A percentile compares a stretch with the other conserved stretches of the same genome.
These are phyloP conservation scores for Leptographium lundbergii DNA, from an alignment of 2,329 filamentous ascomycete species.

Conservation along the genomic window DNA sequence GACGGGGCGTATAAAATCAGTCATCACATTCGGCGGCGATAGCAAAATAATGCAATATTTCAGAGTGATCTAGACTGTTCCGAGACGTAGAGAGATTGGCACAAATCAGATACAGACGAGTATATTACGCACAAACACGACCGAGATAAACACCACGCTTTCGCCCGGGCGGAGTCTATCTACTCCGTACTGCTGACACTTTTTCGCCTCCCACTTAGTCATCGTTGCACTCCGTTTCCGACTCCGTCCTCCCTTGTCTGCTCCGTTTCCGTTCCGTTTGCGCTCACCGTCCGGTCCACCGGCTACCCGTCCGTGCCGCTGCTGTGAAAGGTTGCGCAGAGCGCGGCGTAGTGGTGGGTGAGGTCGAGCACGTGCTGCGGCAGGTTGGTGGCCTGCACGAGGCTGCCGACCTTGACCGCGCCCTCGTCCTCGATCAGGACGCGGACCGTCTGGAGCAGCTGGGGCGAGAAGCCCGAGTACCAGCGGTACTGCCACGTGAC, in stretches of 20 bases:
- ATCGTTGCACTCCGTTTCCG: no score
- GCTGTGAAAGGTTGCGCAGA: constrained; percentile 92
- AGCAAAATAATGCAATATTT: neutral
- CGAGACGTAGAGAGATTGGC: neutral
- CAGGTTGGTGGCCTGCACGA: constrained; percentile 89
- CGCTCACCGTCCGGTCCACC: neutral
- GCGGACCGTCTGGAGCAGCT: constrained; percentile 75
- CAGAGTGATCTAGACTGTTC: neutral
- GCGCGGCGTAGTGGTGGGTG: constrained; percentile 88
- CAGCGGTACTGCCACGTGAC: constrained; percentile 98
- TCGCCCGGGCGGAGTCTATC: neutral
- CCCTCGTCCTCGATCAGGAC: constrained; percentile 95
- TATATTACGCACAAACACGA: neutral
- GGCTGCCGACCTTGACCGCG: constrained; percentile 91
- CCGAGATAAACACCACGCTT: neutral
- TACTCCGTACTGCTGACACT: neutral
- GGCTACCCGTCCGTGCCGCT: constrained; percentile 71
- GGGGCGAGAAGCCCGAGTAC: constrained; percentile 98
- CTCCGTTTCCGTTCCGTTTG: neutral
- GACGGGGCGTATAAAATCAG: neutral
- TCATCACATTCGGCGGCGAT: neutral
- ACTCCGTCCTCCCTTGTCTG: neutral
- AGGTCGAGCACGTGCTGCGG: constrained; percentile 88
- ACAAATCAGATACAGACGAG: no score
- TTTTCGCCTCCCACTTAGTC: neutral